These are phyloP conservation scores for Entophlyctis luteolus DNA, from an alignment of 192 early-diverging fungal genomes.

Conservation along the genomic window DNA sequence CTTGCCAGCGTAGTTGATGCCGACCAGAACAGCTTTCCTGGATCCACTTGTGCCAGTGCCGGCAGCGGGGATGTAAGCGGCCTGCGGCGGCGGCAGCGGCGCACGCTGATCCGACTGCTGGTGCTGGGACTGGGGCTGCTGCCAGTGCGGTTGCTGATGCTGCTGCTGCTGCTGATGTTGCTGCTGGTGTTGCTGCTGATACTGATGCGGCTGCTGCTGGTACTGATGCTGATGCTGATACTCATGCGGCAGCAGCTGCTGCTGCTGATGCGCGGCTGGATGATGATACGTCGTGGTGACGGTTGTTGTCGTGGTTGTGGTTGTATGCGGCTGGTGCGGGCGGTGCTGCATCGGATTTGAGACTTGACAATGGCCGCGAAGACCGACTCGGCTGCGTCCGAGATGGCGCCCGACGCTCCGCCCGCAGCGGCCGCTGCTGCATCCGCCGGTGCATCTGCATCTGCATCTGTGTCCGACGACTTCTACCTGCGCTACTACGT, in stretches of 20 bases:
- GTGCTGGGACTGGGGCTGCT: background rate
- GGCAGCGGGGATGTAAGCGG: background rate
- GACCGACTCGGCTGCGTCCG: too few relatives aligned
- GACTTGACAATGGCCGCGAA: too few relatives aligned
- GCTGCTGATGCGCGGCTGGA: too few relatives aligned
- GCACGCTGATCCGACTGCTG: background rate
- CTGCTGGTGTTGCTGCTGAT: background rate
- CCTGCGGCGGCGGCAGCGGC: background rate
- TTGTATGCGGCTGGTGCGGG: too few relatives aligned
- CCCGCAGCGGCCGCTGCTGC: too few relatives aligned
- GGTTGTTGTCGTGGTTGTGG: too few relatives aligned
- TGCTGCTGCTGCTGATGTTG: background rate
- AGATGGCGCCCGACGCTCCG: too few relatives aligned
- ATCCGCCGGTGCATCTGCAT: background rate
- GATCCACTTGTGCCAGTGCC: background rate
- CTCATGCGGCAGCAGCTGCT: too few relatives aligned
- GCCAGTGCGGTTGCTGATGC: background rate
- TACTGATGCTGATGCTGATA: too few relatives aligned
- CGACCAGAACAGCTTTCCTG: conserved; percentile 30
- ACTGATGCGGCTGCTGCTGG: too few relatives aligned
- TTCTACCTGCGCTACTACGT: conserved; percentile 58
- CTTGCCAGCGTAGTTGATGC: conserved; percentile 34
- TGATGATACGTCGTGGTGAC: too few relatives aligned
- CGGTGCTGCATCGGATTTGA: too few relatives aligned
- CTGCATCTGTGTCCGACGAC: conserved; percentile 35